Percentiles rank a stretch among this genome's conserved stretches.
Evolutionary conservation across 495 filamentous ascomycete species (phyloP).

Genomic region (Penicillium diatomitis): DNA sequence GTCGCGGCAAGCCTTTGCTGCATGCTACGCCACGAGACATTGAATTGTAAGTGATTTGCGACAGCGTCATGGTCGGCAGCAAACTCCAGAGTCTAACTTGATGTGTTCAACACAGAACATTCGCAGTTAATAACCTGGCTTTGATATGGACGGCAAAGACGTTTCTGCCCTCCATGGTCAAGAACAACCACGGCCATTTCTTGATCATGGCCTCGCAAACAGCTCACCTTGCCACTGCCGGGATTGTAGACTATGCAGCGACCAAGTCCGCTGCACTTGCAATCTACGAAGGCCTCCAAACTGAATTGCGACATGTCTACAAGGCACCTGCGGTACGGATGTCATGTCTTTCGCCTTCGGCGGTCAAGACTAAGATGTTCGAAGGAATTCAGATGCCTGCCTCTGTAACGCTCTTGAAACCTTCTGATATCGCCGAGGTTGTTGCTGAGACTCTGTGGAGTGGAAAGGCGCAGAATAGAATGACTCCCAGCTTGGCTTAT

Average conservation of each 20-base stretch:
- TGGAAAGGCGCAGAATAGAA: conserved; percentile 1
- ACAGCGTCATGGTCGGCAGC: neutral
- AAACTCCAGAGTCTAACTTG: neutral
- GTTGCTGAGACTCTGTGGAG: conserved; percentile 4
- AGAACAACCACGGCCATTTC: conserved; percentile 53
- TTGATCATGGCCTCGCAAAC: conserved; percentile 69
- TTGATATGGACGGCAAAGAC: neutral
- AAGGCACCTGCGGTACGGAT: neutral
- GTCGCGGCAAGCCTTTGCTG: conserved; percentile 4
- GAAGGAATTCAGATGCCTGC: neutral
- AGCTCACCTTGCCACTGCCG: conserved; percentile 56
- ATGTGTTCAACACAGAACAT: neutral
- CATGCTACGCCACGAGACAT: conserved; percentile 2
- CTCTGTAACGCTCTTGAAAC: neutral
- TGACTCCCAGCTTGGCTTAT: conserved; percentile 1
- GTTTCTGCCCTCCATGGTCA: conserved; percentile 61
- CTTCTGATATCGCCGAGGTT: neutral
- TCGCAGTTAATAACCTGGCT: neutral
- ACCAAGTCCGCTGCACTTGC: conserved; percentile 49
- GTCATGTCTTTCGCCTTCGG: neutral
- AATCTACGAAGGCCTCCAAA: neutral
- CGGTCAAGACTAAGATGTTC: neutral
- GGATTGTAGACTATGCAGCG: conserved; percentile 50
- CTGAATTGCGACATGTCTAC: neutral
- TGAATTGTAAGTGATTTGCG: conserved; percentile 1